Evolutionary conservation across 257 asterid species (phyloP).

Genomic region (Jasminum sambac): DNA sequence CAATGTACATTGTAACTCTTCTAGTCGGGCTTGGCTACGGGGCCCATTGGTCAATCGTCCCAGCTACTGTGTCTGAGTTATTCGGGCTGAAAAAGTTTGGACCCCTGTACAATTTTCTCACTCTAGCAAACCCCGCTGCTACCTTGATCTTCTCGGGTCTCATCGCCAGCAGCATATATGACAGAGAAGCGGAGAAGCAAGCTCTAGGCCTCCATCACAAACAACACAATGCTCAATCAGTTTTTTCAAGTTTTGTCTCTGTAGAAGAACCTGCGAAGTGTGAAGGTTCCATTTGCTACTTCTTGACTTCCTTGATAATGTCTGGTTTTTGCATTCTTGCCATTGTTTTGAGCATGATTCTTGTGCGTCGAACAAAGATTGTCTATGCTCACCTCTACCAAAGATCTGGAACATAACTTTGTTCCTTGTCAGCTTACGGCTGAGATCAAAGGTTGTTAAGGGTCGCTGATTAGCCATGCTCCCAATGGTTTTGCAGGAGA

Average conservation of each 20-base stretch:
- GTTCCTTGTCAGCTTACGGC: not conserved
- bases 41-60: constrained; percentile 96
- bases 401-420: constrained; percentile 39
- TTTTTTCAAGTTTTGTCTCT: constrained; percentile 42
- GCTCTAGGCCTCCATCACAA: constrained; percentile 42
- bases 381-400: constrained; percentile 69
- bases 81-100: constrained; percentile 90
- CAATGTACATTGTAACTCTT: constrained; percentile 82
- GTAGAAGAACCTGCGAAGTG: constrained; percentile 63
- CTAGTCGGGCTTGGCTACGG: constrained; percentile 95
- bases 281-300: constrained; percentile 75
- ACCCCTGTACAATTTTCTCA: constrained; percentile 73
- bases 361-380: constrained; percentile 69
- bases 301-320: constrained; percentile 71
- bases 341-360: constrained; percentile 62
- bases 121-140: constrained; percentile 83
- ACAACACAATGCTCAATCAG: constrained; percentile 30
- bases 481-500: not conserved
- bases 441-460: not conserved
- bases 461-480: not conserved
- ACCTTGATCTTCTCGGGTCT: constrained; percentile 76
- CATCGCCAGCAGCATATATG: constrained; percentile 82
- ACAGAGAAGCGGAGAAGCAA: constrained; percentile 77
- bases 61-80: constrained; percentile 86
- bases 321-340: constrained; percentile 79